These are phyloP conservation scores for Cladophialophora exuberans DNA, from an alignment of 2,329 filamentous ascomycete species.

Conservation along the genomic window DNA sequence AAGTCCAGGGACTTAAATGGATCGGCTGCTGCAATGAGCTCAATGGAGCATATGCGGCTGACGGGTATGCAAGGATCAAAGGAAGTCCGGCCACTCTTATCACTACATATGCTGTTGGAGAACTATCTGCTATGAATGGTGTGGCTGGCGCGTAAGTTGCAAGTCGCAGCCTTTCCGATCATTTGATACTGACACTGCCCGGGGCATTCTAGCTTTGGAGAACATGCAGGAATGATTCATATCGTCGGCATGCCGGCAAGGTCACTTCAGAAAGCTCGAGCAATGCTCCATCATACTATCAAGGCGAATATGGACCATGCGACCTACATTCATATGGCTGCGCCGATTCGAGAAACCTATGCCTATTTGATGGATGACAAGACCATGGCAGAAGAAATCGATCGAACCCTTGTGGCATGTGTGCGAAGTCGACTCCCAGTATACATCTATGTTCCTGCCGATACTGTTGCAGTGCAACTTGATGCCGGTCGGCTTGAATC, in stretches of 20 bases:
- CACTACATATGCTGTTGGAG: slow-evolving; percentile 64
- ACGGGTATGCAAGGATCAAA: slow-evolving; percentile 75
- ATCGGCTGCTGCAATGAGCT: slow-evolving; percentile 64
- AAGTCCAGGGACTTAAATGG: slow-evolving; percentile 46
- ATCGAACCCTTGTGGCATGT: slow-evolving; percentile 32
- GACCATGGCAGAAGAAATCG: slow-evolving; percentile 33
- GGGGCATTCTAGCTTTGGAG: slow-evolving; percentile 57
- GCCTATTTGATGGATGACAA: slow-evolving; percentile 34
- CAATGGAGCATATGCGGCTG: slow-evolving; percentile 71
- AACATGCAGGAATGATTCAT: slow-evolving; percentile 62
- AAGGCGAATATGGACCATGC: slow-evolving; percentile 33
- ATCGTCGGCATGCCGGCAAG: slow-evolving; percentile 59
- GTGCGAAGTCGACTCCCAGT: slow-evolving; percentile 32
- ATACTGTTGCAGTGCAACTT: slow-evolving; percentile 27
- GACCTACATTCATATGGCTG: slow-evolving; percentile 31
- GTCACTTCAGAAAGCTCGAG: slow-evolving; percentile 51
- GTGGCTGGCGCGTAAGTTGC: slow-evolving; percentile 39
- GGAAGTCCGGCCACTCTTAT: slow-evolving; percentile 56
- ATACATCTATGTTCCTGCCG: slow-evolving; percentile 34
- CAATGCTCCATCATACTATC: slow-evolving; percentile 41
- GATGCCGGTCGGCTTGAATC: slow-evolving; percentile 60
- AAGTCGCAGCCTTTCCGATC: background rate
- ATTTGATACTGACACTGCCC: too few relatives aligned
- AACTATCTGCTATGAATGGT: slow-evolving; percentile 43
- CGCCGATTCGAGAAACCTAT: slow-evolving; percentile 28